A percentile compares a stretch with the other conserved stretches of the same genome.
Evolutionary conservation across 139 green algal species (phyloP).

Genomic region (Micromonas pusilla): DNA sequence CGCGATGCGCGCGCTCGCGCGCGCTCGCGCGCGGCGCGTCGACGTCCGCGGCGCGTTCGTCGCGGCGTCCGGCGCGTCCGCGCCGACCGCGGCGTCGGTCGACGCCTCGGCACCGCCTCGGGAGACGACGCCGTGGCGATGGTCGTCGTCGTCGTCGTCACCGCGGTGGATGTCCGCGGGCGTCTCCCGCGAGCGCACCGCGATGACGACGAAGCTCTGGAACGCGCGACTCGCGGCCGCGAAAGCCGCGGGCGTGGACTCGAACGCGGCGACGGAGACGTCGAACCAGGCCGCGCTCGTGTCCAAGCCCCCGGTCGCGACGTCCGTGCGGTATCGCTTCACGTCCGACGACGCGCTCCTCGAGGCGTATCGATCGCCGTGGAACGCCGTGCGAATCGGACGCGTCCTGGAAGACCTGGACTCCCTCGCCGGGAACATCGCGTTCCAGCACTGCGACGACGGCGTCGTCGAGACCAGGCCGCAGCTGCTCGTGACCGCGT

Average conservation of each 20-base stretch:
- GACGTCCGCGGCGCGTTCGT: too few species aligned
- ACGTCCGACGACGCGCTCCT: neutral
- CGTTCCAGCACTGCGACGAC: conserved; percentile 46
- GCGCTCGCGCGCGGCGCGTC: too few species aligned
- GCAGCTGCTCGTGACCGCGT: conserved; percentile 38
- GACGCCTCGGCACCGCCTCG: too few species aligned
- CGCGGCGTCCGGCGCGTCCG: too few species aligned
- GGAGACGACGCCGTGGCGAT: too few species aligned
- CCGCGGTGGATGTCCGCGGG: too few species aligned
- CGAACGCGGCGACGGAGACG: neutral
- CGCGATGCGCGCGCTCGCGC: too few species aligned
- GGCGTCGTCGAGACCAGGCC: conserved; percentile 28
- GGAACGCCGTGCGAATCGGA: conserved; percentile 51
- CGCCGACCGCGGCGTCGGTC: too few species aligned
- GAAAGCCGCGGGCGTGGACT: neutral
- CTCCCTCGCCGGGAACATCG: conserved; percentile 65
- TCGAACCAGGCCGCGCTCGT: neutral
- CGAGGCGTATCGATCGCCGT: neutral
- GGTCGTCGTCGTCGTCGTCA: too few species aligned
- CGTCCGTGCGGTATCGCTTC: neutral
- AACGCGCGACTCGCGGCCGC: neutral
- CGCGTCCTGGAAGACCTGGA: conserved; percentile 79
- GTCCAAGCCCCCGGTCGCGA: neutral
- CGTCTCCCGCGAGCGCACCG: neutral
- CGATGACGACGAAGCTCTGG: neutral